These are phyloP conservation scores for Iberis pinnata DNA, from an alignment of 345 rosid genomes.

Conservation along the genomic window DNA sequence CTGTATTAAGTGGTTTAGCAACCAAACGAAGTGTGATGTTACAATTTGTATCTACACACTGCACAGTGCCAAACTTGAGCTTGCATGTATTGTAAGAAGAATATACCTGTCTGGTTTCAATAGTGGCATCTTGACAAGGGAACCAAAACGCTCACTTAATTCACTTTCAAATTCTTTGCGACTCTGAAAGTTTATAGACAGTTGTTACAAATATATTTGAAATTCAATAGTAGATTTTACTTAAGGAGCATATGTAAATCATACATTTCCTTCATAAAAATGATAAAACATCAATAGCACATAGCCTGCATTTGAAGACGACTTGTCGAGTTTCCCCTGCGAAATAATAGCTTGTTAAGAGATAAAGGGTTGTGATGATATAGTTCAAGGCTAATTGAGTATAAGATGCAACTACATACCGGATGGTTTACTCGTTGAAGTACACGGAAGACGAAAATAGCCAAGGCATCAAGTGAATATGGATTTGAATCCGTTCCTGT, in stretches of 20 bases:
- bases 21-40: background rate
- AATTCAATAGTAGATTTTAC: constrained; percentile 1
- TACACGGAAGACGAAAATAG: constrained; percentile 84
- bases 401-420: constrained; percentile 34
- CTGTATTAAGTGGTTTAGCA: constrained; percentile 33
- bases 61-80: constrained; percentile 5
- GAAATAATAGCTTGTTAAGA: constrained; percentile 11
- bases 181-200: constrained; percentile 38
- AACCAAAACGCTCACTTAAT: constrained; percentile 79
- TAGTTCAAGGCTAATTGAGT: constrained; percentile 4
- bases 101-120: constrained; percentile 68
- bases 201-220: constrained; percentile 7
- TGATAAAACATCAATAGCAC: constrained; percentile 94
- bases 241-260: constrained; percentile 9
- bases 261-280: constrained; percentile 94
- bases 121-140: constrained; percentile 85
- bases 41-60: background rate
- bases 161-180: constrained; percentile 79
- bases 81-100: background rate
- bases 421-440: constrained; percentile 88
- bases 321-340: constrained; percentile 94
- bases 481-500: constrained; percentile 87
- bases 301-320: constrained; percentile 77
- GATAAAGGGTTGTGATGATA: background rate
- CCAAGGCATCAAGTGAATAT: constrained; percentile 82